These are phyloP conservation scores for Botrytis squamosa DNA, from an alignment of 2,329 filamentous ascomycete genomes.

Conservation along the genomic window DNA sequence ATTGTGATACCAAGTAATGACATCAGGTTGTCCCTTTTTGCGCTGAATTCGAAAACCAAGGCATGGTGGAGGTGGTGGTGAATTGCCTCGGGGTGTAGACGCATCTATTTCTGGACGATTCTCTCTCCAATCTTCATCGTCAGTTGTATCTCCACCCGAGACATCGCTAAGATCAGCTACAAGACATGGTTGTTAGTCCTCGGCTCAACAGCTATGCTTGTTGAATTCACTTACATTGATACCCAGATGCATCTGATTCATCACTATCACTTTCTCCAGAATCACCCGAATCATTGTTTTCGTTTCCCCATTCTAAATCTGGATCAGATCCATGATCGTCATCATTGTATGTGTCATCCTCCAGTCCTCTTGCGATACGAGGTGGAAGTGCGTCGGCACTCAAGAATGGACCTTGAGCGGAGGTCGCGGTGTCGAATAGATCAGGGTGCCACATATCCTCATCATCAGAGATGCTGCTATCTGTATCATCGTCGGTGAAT, in stretches of 20 bases:
- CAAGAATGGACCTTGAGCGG: constrained; percentile 5
- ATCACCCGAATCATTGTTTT: neutral
- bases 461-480: constrained; percentile 5
- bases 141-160: constrained; percentile 16
- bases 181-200: constrained; percentile 2
- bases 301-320: constrained; percentile 16
- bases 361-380: constrained; percentile 15
- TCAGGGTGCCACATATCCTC: constrained; percentile 17
- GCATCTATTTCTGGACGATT: constrained; percentile 11
- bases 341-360: constrained; percentile 18
- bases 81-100: neutral
- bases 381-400: constrained; percentile 16
- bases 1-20: constrained; percentile 40
- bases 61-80: constrained; percentile 12
- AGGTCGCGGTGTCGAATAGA: constrained; percentile 12
- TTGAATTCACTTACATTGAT: constrained; percentile 17
- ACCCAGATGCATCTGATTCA: constrained; percentile 16
- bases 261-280: constrained; percentile 12
- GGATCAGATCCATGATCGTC: constrained; percentile 14
- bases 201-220: neutral
- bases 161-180: constrained; percentile 46
- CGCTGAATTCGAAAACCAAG: constrained; percentile 23
- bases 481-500: neutral
- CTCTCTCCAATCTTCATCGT: constrained; percentile 20
- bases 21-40: constrained; percentile 33